Evolutionary conservation across 768 basidiomycete genomes (phyloP).

Genomic region (Multifurca ochricompacta): DNA sequence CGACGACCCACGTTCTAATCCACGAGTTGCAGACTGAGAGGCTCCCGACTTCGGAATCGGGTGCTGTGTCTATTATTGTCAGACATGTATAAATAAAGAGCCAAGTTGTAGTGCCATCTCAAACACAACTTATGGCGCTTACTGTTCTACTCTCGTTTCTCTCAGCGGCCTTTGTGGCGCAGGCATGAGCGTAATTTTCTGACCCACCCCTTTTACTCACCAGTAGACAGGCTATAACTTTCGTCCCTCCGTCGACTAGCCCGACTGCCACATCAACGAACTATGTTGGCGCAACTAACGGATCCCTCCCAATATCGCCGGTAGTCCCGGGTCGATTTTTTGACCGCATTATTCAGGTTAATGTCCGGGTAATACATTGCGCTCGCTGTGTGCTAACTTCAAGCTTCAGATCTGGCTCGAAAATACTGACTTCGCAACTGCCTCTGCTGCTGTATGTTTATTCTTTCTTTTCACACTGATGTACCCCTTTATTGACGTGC

Average conservation of each 20-base stretch:
- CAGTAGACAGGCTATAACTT: background rate
- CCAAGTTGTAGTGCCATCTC: too few relatives aligned
- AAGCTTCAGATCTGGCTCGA: slow-evolving; percentile 10
- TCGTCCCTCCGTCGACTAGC: background rate
- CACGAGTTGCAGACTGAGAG: background rate
- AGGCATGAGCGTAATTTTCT: background rate
- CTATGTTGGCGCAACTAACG: slow-evolving; percentile 8
- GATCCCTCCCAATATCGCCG: background rate
- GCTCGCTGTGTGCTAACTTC: background rate
- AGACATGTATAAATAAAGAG: too few relatives aligned
- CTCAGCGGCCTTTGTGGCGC: background rate
- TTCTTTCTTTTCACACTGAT: background rate
- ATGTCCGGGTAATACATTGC: background rate
- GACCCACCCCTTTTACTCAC: background rate
- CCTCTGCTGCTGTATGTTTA: background rate
- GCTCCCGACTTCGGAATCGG: too few relatives aligned
- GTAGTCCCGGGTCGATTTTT: background rate
- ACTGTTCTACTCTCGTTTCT: background rate
- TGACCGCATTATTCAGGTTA: slow-evolving; percentile 8
- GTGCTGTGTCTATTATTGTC: too few relatives aligned
- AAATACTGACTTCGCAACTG: slow-evolving; percentile 6
- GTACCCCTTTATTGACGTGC: background rate
- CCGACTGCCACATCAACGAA: background rate
- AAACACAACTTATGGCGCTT: background rate
- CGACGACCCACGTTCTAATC: too few relatives aligned